Conservation (phyloP, 164 flowering plant species). For the Berberis thunbergii region DNA sequence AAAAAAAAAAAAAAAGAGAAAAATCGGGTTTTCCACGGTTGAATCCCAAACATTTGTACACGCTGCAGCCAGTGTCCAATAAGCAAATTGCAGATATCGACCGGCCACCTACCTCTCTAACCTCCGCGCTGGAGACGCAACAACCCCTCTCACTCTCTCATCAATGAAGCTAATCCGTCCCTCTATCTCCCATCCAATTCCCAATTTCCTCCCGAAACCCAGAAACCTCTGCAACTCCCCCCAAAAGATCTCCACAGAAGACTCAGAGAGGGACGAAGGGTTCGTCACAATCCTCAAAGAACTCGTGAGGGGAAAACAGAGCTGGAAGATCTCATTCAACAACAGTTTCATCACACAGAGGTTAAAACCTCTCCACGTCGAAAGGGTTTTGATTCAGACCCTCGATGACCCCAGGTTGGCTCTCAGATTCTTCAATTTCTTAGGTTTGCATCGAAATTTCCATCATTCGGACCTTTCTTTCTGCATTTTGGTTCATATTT, state of each 20-base stretch:
- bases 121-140: too few relatives aligned
- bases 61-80: too few relatives aligned
- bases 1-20: too few relatives aligned
- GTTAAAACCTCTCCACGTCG: constrained; percentile 52
- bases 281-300: constrained; percentile 33
- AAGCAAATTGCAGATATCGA: too few relatives aligned
- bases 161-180: constrained; percentile 11
- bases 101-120: too few relatives aligned
- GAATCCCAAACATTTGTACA: too few relatives aligned
- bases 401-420: constrained; percentile 59
- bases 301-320: constrained; percentile 47
- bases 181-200: constrained; percentile 6
- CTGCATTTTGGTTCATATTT: constrained; percentile 58
- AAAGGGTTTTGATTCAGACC: constrained; percentile 41
- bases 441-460: constrained; percentile 66
- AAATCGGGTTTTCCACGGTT: too few relatives aligned
- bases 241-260: constrained; percentile 8
- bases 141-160: too few relatives aligned
- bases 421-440: constrained; percentile 73
- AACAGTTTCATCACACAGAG: constrained; percentile 25
- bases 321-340: constrained; percentile 47
- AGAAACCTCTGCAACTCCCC: not conserved
- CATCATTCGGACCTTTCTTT: constrained; percentile 68
- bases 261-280: constrained; percentile 31
- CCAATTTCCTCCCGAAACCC: not conserved